A percentile compares a stretch with the other conserved stretches of the same genome.
Evolutionary conservation across 805 yeast genomes (phyloP).

Genomic region (Torulaspora maleeae): DNA sequence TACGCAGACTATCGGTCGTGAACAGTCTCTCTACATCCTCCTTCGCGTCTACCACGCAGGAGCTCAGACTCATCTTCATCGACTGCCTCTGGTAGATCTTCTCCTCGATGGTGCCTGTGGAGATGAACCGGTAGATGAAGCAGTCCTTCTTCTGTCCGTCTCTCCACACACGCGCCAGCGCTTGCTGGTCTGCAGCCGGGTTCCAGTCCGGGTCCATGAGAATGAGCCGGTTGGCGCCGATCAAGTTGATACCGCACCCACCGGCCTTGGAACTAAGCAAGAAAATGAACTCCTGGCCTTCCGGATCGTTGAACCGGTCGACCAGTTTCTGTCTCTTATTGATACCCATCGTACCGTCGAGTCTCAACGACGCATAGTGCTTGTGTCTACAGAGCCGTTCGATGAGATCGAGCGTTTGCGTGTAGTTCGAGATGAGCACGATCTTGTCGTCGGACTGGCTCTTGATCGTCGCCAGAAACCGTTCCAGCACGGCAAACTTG

Average conservation of each 20-base stretch:
- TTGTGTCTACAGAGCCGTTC: constrained; percentile 77
- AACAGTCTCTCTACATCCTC: constrained; percentile 92
- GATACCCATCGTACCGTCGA: constrained; percentile 91
- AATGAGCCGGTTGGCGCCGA: constrained; percentile 90
- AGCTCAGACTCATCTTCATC: constrained; percentile 85
- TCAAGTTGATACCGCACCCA: constrained; percentile 95
- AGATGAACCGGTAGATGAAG: constrained; percentile 86
- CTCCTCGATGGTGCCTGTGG: constrained; percentile 94
- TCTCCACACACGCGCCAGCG: constrained; percentile 96
- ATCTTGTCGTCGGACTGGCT: constrained; percentile 89
- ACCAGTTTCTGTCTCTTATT: constrained; percentile 91
- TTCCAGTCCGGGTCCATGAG: constrained; percentile 95
- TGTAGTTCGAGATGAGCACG: constrained; percentile 89
- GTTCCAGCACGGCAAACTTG: constrained; percentile 75
- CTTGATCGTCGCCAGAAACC: constrained; percentile 74
- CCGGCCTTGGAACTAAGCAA: constrained; percentile 94
- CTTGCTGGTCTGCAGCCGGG: constrained; percentile 98
- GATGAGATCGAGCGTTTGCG: constrained; percentile 87
- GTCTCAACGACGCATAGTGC: constrained; percentile 70
- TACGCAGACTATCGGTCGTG: constrained; percentile 72
- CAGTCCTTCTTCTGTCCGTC: constrained; percentile 98
- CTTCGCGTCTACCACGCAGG: constrained; percentile 95
- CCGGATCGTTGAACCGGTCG: constrained; percentile 86
- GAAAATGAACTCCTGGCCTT: constrained; percentile 78
- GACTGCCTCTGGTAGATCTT: constrained; percentile 94